Percentiles rank a stretch among this genome's conserved stretches.
Evolutionary conservation across 2,329 filamentous ascomycete genomes (phyloP).

Genomic region (Neofusicoccum laricinum): DNA sequence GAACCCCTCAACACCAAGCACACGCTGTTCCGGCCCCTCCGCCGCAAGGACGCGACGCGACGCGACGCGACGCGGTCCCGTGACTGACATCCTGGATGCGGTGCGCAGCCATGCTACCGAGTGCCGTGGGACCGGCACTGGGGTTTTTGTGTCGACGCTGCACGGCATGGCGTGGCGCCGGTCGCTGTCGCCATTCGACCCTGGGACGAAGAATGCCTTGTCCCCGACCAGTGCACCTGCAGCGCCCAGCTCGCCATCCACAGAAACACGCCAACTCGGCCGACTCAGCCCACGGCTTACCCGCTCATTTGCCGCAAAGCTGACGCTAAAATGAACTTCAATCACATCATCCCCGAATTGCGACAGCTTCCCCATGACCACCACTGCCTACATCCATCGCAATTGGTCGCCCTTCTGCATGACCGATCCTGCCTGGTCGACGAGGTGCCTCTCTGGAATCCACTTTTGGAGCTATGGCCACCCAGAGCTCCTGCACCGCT

Average conservation of each 20-base stretch:
- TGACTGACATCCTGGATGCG: background rate
- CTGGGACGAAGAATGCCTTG: background rate
- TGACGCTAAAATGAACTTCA: background rate
- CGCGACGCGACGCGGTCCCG: background rate
- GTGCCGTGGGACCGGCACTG: background rate
- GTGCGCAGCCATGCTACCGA: background rate
- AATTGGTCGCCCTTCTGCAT: slow-evolving; percentile 3
- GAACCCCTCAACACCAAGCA: background rate
- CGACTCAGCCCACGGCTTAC: background rate
- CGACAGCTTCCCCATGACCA: slow-evolving; percentile 4
- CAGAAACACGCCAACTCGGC: background rate
- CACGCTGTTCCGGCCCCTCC: background rate
- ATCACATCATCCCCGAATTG: slow-evolving; percentile 12
- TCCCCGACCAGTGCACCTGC: background rate
- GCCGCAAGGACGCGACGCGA: background rate
- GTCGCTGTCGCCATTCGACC: background rate
- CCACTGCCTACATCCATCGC: background rate
- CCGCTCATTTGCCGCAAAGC: background rate
- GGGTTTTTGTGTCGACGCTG: background rate
- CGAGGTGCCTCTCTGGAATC: slow-evolving; percentile 4
- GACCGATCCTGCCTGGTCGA: slow-evolving; percentile 11
- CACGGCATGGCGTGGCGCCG: background rate
- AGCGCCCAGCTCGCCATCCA: background rate
- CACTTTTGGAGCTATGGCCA: slow-evolving; percentile 12
- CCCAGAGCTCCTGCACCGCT: background rate